Evolutionary conservation across 202 grass and related monocot species (phyloP), one percentile per base, ranked within the genome.

Genomic region (Setaria italica): DNA sequence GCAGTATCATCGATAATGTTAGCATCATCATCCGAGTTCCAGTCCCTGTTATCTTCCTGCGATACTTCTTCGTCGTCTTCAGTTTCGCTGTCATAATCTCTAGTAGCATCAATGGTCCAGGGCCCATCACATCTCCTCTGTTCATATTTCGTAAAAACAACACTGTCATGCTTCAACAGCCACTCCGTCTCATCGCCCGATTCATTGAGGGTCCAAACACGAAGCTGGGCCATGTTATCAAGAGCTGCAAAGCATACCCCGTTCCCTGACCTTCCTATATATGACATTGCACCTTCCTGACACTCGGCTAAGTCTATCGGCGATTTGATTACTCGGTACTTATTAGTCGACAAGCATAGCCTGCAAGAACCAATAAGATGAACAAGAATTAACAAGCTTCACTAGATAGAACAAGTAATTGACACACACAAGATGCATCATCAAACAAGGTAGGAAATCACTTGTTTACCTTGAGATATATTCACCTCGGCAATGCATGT

Each of bases 401-500:
- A 2, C 46, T 47, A 25, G 25, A 7, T 43, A 11, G 46, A 47
- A 47, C 10, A 47, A 41, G 39, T 41, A 41, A 41, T 41, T 41
- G 39, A 25, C 25, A 41, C 5, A 41, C 39, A 41, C 5, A 41
- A 41, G 39, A 3, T 13, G 11, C 11, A 49, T 3, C 42, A 45
- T 45, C 42, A 7, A 45, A 25, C 25, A 25, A 25, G 3, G 1
- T 16, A 13, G 2, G 14, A 49, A 13, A 53, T 53, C 19, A 9
- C 19, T n/a, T 57, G 46, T 9, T 11, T n/a, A 57, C 54, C 74
- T 76, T 0, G 54, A 12, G 0, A 77, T 20, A 29, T 5, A 77
- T 77, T 77, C 74, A 25, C 74, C 74, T 1, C 2, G 74, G 20
- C 74, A 45, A n/a, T 77, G 74, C 3, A 77, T 0, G 37, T 77